Percentiles rank a stretch among this genome's conserved stretches.
phyloP scores from a whole-genome alignment of 306 rosid species.

The Quercus engelmannii region DNA sequence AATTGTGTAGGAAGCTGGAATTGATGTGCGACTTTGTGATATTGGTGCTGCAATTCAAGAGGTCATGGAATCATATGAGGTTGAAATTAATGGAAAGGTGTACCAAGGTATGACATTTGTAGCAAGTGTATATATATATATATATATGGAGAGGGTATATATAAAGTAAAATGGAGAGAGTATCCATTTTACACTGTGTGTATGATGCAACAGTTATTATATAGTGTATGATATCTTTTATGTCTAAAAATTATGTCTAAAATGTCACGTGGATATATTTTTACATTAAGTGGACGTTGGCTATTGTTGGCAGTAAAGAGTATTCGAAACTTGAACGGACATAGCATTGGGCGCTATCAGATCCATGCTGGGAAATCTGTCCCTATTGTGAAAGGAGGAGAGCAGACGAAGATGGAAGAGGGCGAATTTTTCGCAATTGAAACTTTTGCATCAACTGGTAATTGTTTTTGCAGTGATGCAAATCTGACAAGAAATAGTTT shows the following conservation, averaged over 20 bases:
- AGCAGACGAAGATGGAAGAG: slow-evolving; percentile 99
- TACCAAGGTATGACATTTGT: slow-evolving; percentile 59
- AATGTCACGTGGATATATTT: neutral
- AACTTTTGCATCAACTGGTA: slow-evolving; percentile 95
- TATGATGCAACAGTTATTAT: too few species aligned
- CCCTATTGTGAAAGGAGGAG: slow-evolving; percentile 98
- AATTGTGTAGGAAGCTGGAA: slow-evolving; percentile 76
- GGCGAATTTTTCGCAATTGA: slow-evolving; percentile 97
- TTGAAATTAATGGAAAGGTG: slow-evolving; percentile 94
- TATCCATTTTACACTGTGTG: too few species aligned
- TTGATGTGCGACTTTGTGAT: slow-evolving; percentile 95
- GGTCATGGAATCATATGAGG: slow-evolving; percentile 95
- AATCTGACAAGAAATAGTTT: slow-evolving; percentile 15
- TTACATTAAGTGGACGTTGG: neutral
- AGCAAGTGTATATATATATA: neutral
- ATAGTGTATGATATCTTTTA: neutral
- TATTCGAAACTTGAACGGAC: slow-evolving; percentile 94
- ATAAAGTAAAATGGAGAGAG: too few species aligned
- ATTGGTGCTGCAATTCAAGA: slow-evolving; percentile 98
- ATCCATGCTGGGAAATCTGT: slow-evolving; percentile 95
- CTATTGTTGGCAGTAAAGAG: slow-evolving; percentile 64
- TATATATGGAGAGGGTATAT: too few species aligned
- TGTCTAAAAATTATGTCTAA: neutral
- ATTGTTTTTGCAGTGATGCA: slow-evolving; percentile 14
- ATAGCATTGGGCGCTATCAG: slow-evolving; percentile 95